Evolutionary conservation across 345 rosid genomes (phyloP), one percentile per base, ranked within the genome.

Genomic region (Moricandia arvensis): DNA sequence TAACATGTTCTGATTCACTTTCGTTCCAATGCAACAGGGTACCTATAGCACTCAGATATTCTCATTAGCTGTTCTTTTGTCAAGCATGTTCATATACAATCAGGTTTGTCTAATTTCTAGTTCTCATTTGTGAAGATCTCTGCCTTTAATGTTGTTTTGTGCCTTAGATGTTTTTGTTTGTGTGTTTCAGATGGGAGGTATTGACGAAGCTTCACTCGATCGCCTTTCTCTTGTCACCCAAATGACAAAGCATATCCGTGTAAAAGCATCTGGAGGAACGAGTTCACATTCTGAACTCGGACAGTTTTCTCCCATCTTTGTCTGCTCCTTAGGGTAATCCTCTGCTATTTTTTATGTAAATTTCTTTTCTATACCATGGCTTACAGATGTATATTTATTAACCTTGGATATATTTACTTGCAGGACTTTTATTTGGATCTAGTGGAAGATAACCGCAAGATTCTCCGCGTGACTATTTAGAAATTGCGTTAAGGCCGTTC

Each of bases 41-140:
- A 96, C 99, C 21, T 96, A 93, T 79, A 96, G 97, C 87, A 93
- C 96, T 55, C 99, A 96, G 83, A 96, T 96, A 85, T 93, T 96
- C 83, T 93, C 98, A 6, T 82, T 96, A 76, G 99, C 98, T 30
- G 94, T 96, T 75, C 90, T 96, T 45, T 80, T 96, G 83, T 96
- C 99, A 33, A 96, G 98, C 80, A 91, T 96, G 98, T 96, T 96
- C 75, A 77, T 96, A 27, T 96, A 90, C 86, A 96, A 95, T 78
- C 98, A 95, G 98, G 99, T 90, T 38, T 43, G 83, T 63, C 45
- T 10, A 12, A 26, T 63, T 45, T 65, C 29, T 63, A 18, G 11
- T 63, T 58, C 54, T 15, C 47, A 5, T 15, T 53, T 54, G 6
- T 45, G 26, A 11, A 15, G 4, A n/a, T 45, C 11, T 66, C 38